Percentiles rank a stretch among this genome's conserved stretches.
These are phyloP conservation scores for Ceratocystiopsis brevicomis DNA, from an alignment of 2,329 filamentous ascomycete species.

Conservation along the genomic window DNA sequence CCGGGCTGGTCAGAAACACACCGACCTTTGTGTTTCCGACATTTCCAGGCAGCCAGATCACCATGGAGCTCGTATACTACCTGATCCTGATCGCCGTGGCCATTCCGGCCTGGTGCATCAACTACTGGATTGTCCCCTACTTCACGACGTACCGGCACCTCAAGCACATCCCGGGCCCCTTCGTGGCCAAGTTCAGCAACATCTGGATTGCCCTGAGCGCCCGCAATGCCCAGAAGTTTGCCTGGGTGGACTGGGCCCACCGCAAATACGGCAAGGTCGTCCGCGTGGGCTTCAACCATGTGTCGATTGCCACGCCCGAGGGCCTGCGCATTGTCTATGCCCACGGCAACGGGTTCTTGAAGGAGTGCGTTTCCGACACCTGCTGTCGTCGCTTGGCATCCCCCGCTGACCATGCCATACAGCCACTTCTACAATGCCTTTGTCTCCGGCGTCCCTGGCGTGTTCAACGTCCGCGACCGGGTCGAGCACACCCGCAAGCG, in stretches of 20 bases:
- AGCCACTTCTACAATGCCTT: constrained; percentile 85
- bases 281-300: constrained; percentile 65
- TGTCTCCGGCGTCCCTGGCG: constrained; percentile 64
- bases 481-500: constrained; percentile 72
- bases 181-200: constrained; percentile 49
- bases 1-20: too few species aligned
- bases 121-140: constrained; percentile 22
- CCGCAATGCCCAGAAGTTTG: constrained; percentile 46
- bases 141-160: constrained; percentile 33
- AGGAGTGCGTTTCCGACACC: constrained; percentile 30
- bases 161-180: constrained; percentile 40
- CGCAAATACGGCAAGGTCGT: constrained; percentile 59
- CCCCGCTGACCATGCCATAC: not conserved
- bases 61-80: not conserved
- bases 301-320: constrained; percentile 60
- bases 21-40: too few species aligned
- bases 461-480: constrained; percentile 79
- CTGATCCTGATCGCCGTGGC: not conserved
- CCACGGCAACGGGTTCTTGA: constrained; percentile 57
- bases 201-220: constrained; percentile 57
- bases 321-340: constrained; percentile 65
- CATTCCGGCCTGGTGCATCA: not conserved
- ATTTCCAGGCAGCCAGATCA: too few species aligned
- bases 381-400: too few species aligned
- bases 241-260: constrained; percentile 51